phyloP scores from a whole-genome alignment of 2,329 filamentous ascomycete species.

The Immersiporthe knoxdaviesiana region DNA sequence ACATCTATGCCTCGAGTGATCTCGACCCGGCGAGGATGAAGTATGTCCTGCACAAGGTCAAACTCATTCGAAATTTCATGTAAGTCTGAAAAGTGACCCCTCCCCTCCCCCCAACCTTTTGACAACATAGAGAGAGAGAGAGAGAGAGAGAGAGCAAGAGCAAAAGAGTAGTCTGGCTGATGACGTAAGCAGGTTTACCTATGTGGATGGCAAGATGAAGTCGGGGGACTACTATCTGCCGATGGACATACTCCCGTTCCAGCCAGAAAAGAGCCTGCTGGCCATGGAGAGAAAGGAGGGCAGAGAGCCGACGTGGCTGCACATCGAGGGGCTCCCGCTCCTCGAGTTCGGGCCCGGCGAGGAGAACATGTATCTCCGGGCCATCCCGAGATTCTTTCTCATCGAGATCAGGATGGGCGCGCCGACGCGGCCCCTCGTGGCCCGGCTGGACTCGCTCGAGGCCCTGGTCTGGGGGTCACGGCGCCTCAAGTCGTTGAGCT shows the following conservation, averaged over 20 bases:
- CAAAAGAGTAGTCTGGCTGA: constrained; percentile 3
- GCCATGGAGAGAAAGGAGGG: too few species aligned
- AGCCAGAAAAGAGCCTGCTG: too few species aligned
- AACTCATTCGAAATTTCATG: constrained; percentile 40
- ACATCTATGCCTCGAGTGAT: constrained; percentile 46
- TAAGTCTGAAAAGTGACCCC: too few species aligned
- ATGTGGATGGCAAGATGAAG: constrained; percentile 39
- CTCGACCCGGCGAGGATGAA: constrained; percentile 44
- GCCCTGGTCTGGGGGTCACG: constrained; percentile 43
- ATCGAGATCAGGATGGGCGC: constrained; percentile 39
- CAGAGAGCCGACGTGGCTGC: constrained; percentile 42
- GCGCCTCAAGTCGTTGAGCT: constrained; percentile 45
- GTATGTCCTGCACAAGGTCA: constrained; percentile 41
- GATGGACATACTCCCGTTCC: constrained; percentile 46
- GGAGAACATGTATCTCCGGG: constrained; percentile 23
- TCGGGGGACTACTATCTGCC: constrained; percentile 42
- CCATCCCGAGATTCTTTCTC: too few species aligned
- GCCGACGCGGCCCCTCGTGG: constrained; percentile 46
- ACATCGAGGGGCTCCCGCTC: constrained; percentile 39
- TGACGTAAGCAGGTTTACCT: constrained; percentile 45
- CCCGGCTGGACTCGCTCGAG: constrained; percentile 47
- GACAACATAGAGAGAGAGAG: neutral
- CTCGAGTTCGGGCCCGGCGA: constrained; percentile 36
- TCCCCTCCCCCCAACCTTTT: too few species aligned
- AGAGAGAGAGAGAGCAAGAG: neutral